Evolutionary conservation across 2,329 filamentous ascomycete genomes (phyloP).

Genomic region (Diplodia seriata): DNA sequence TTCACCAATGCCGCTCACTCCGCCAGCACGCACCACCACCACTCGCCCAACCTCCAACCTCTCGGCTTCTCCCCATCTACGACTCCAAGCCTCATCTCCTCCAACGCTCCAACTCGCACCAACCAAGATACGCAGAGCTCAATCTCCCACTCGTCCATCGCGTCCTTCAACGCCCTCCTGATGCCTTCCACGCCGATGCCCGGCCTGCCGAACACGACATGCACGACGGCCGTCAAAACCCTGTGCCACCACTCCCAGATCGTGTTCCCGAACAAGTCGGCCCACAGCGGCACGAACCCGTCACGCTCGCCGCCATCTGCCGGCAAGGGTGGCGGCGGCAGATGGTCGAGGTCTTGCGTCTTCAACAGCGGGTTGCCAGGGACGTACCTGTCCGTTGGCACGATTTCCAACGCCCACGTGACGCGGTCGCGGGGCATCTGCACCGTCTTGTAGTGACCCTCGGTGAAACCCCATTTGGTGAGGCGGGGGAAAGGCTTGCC

Average conservation of each 20-base stretch:
- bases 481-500: slow-evolving; percentile 50
- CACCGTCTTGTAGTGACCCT: slow-evolving; percentile 73
- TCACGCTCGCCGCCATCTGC: slow-evolving; percentile 42
- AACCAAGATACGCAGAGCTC: slow-evolving; percentile 18
- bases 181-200: slow-evolving; percentile 48
- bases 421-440: slow-evolving; percentile 71
- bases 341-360: slow-evolving; percentile 35
- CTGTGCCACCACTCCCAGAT: slow-evolving; percentile 68
- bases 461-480: slow-evolving; percentile 71
- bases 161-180: slow-evolving; percentile 44
- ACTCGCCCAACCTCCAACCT: slow-evolving; percentile 30
- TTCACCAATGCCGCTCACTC: neutral
- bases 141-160: slow-evolving; percentile 35
- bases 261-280: slow-evolving; percentile 68
- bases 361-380: slow-evolving; percentile 60
- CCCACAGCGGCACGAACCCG: slow-evolving; percentile 72
- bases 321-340: slow-evolving; percentile 40
- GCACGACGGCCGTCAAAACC: slow-evolving; percentile 67
- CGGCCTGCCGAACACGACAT: slow-evolving; percentile 68
- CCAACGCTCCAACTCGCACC: slow-evolving; percentile 40
- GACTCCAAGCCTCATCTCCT: slow-evolving; percentile 50
- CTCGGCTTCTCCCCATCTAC: slow-evolving; percentile 46
- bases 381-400: slow-evolving; percentile 65
- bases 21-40: slow-evolving; percentile 28
- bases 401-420: slow-evolving; percentile 67